Evolutionary conservation across 2,329 filamentous ascomycete species (phyloP), one percentile per base, ranked within the genome.

Genomic region (Cercospora brassicicola): DNA sequence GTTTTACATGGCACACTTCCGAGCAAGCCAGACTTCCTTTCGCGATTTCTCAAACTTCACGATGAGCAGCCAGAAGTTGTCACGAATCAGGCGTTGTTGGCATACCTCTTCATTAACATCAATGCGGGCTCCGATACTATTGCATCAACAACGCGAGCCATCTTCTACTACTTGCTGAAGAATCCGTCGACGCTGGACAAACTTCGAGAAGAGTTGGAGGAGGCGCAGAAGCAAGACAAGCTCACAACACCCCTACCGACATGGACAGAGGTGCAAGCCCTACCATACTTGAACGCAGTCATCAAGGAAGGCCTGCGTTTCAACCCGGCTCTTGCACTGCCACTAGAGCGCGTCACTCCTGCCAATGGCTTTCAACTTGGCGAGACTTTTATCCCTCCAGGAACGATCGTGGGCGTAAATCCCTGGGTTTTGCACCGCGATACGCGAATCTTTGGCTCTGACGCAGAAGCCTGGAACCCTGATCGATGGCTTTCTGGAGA

Each of bases 351-450:
- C 3, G 48, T 75, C 11, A 71, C 72, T 4, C 74, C 73, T 2
- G 45, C 60, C 9, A 66, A 53, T 13, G 73, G 72, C 8, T 36
- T 73, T 3, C 57, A 68, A 26, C 66, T 74, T 31, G 65, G 63
- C 42, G 71, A 71, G 5, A 36, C 42, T n/a, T 70, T 76, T 42
- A 72, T 82, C 39, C 80, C 80, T 0, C 75, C 72, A 2, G 81
- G 80, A 10, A 82, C 80, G 0, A 74, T 79, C 6, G 76, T 84
- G 8, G 82, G 82, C 7, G 77, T 83, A 42, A 84, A 82, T 59
- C 74, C 81, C 0, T 82, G 81, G 77, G 80, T 82, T 0, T 66
- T 83, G 0, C 81, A 84, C 26, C 75, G 77, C 18, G 77, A 84
- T 56, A 71, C 72, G 5, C 68, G 72, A 0, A 75, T 84, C 4